Conservation (phyloP, 371 early-diverging fungal genomes). For the Apophysomyces sp. region DNA sequence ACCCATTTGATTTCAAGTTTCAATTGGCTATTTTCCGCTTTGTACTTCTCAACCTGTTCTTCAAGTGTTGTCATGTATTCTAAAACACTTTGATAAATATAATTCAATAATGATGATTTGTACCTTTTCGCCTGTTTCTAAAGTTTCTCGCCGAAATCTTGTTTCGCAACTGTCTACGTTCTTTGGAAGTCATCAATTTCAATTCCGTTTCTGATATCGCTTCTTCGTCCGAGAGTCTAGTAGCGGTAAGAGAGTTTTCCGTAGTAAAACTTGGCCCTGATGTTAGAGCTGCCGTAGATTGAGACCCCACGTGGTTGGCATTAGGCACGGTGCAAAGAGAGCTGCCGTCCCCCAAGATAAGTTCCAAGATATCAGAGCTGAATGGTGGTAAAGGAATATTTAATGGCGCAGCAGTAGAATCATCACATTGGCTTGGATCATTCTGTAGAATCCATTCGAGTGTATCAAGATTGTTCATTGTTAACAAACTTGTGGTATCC, state of each 20-base stretch:
- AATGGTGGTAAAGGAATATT: not conserved
- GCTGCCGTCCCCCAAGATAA: not conserved
- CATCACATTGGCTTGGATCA: not conserved
- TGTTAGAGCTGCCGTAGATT: not conserved
- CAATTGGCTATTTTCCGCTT: conserved; percentile 18
- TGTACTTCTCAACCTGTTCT: conserved; percentile 8
- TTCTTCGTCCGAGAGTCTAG: conserved; percentile 16
- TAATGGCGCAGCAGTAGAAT: not conserved
- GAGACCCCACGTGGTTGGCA: not conserved
- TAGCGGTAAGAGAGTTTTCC: not conserved
- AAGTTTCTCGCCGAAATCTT: conserved; percentile 33
- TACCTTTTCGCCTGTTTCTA: conserved; percentile 26
- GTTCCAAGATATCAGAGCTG: not conserved
- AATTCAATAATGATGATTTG: not conserved
- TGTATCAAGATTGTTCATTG: not conserved
- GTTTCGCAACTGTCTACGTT: conserved; percentile 21
- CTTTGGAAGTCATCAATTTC: conserved; percentile 21
- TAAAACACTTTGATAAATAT: not conserved
- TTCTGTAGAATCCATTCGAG: not conserved
- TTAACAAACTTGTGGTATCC: no score
- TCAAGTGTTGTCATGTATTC: conserved; percentile 22
- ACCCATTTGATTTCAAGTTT: conserved; percentile 25
- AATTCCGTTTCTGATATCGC: conserved; percentile 14
- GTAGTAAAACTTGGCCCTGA: not conserved
- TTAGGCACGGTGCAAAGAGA: not conserved